These are phyloP conservation scores for Holtermanniella nyarrowii DNA, from an alignment of 768 basidiomycete species.

Conservation along the genomic window DNA sequence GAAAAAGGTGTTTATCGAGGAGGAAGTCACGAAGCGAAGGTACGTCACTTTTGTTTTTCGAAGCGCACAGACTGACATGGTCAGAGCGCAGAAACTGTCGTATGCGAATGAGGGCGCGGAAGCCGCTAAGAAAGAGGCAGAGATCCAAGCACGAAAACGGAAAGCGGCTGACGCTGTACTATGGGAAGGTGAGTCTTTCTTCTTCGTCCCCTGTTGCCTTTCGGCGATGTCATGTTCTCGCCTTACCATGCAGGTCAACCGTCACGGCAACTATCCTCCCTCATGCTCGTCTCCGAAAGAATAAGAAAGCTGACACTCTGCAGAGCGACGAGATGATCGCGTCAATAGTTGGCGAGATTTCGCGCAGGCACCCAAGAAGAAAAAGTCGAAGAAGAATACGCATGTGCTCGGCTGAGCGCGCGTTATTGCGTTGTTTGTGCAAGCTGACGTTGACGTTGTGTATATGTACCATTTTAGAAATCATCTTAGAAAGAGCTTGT, in stretches of 20 bases:
- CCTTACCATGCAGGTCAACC: not conserved
- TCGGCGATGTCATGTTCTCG: not conserved
- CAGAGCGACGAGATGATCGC: slow-evolving; percentile 36
- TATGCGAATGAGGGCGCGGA: slow-evolving; percentile 41
- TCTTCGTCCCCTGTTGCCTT: not conserved
- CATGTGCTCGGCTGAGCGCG: slow-evolving; percentile 31
- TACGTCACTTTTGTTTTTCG: slow-evolving; percentile 7
- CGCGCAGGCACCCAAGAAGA: slow-evolving; percentile 17
- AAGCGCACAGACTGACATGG: slow-evolving; percentile 1
- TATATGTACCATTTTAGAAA: too few species aligned
- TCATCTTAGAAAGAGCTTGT: too few species aligned
- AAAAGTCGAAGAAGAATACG: slow-evolving; percentile 36
- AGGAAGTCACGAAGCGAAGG: slow-evolving; percentile 33
- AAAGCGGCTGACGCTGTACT: slow-evolving; percentile 33
- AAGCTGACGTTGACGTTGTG: too few species aligned
- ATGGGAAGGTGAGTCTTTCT: slow-evolving; percentile 35
- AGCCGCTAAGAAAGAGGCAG: slow-evolving; percentile 33
- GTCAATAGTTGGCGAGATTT: slow-evolving; percentile 35
- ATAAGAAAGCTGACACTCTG: not conserved
- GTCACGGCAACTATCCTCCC: slow-evolving; percentile 1
- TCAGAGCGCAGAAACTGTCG: slow-evolving; percentile 31
- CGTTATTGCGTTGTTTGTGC: too few species aligned
- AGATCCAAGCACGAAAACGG: slow-evolving; percentile 29
- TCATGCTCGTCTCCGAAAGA: not conserved
- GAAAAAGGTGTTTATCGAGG: slow-evolving; percentile 36